Base-by-base conservation (phyloP, 441 rosid species). In the Sinapis alba region DNA sequence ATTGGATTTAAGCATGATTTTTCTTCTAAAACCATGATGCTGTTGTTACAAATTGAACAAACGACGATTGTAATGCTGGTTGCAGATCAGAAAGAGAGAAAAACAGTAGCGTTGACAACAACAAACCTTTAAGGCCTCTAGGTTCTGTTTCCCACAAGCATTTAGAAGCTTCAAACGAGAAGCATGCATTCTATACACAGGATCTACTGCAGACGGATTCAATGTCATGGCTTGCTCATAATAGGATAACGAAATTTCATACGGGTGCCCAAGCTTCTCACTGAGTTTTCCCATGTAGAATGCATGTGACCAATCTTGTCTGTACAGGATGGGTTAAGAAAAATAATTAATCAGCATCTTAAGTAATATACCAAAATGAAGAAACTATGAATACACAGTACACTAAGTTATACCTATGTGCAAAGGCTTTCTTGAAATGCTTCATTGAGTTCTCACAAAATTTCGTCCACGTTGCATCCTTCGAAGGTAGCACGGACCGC, bases 291-390 rank as follows among this genome's bases (percentile, higher is more conserved):
- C 99, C 87, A 96, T 88, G 79, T 96, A 96, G 81, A 96, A 93
- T 75, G 98, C 92, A 86, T 96, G 93, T 43, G 98, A 92, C 99
- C 99, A 96, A 71, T 96, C 99, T 82, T 86, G 91, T 86, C 99
- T 96, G 92, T 58, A 76, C 51, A 79, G 13, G 69, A 69, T 73
- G 69, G 54, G 51, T 21, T 41, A 36, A 69, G 58, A 61, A 65
- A 43, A 27, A 50, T 27, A 53, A 72, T 21, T 41, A 67, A 5
- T 51, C 71, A 80, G 73, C 65, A 28, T 43, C 68, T 34, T 57
- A 72, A 69, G 47, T 34, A 75, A 65, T 65, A 3, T 27, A 72
- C 63, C 23, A 71, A 65, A 67, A 66, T n/a, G 58, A 60, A 27
- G 27, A 73, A 16, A 62, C 34, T 36, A 77, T 71, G 21, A 66